These are phyloP conservation scores for Mortierella antarctica DNA, from an alignment of 192 early-diverging fungal species.

Conservation along the genomic window DNA sequence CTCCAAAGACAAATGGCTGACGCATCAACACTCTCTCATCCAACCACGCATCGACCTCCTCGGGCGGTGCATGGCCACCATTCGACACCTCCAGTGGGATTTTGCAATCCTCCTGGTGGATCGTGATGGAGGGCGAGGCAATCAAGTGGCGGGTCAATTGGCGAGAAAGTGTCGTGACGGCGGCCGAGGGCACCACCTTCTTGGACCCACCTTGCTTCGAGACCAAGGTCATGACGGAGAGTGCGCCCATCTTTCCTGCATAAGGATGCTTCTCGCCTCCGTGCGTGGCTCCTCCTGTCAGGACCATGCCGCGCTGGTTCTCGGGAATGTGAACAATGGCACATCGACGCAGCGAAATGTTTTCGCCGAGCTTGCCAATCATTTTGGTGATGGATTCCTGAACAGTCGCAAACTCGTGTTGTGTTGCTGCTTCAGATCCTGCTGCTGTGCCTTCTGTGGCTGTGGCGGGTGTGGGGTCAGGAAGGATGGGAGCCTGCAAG, in stretches of 20 bases:
- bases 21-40: constrained; percentile 71
- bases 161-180: constrained; percentile 68
- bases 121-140: constrained; percentile 76
- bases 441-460: constrained; percentile 5
- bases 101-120: constrained; percentile 58
- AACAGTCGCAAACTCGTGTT: constrained; percentile 56
- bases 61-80: constrained; percentile 52
- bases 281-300: constrained; percentile 80
- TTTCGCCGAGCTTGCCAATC: constrained; percentile 92
- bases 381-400: constrained; percentile 75
- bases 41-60: constrained; percentile 55
- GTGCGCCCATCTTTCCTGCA: constrained; percentile 83
- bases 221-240: constrained; percentile 73
- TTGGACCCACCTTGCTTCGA: constrained; percentile 40
- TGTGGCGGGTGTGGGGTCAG: constrained; percentile 52
- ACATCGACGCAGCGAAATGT: constrained; percentile 83
- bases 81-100: constrained; percentile 55
- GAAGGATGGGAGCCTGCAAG: constrained; percentile 63
- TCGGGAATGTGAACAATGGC: constrained; percentile 54
- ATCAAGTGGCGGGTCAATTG: constrained; percentile 90
- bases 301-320: constrained; percentile 45
- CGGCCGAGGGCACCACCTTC: constrained; percentile 31
- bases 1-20: constrained; percentile 83
- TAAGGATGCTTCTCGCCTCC: constrained; percentile 65
- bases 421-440: constrained; percentile 3